These are phyloP conservation scores for Chytridium lagenaria DNA, from an alignment of 371 early-diverging fungal genomes.

Conservation along the genomic window DNA sequence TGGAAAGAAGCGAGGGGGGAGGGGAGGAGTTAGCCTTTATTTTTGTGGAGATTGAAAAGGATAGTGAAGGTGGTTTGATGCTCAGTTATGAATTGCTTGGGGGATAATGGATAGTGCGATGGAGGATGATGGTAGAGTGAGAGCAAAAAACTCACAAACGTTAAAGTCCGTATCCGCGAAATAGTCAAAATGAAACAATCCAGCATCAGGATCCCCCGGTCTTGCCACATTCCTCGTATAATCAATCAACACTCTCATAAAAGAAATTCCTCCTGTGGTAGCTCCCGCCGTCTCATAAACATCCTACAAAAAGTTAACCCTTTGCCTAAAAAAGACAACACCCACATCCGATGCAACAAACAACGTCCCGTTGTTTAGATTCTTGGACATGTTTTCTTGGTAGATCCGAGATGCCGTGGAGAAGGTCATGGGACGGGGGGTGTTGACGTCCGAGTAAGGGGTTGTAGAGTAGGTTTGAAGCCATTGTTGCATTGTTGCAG, in stretches of 20 bases:
- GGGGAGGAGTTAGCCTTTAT: too few relatives aligned
- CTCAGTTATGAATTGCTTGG: too few relatives aligned
- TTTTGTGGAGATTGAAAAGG: too few relatives aligned
- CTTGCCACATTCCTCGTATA: neutral
- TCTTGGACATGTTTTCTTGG: neutral
- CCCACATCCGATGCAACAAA: slow-evolving; percentile 14
- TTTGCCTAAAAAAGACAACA: neutral
- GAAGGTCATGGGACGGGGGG: neutral
- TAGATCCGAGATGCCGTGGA: neutral
- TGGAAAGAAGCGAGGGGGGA: neutral
- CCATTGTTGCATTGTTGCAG: neutral
- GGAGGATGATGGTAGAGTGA: neutral
- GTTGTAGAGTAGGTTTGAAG: neutral
- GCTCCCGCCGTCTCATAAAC: neutral
- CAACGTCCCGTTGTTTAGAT: neutral
- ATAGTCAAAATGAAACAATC: neutral
- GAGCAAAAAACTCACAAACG: neutral
- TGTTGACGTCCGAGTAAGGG: neutral
- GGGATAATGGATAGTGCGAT: too few relatives aligned
- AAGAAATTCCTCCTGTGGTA: neutral
- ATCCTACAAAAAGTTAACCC: too few relatives aligned
- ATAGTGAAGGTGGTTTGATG: too few relatives aligned
- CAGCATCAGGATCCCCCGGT: neutral
- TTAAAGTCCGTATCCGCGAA: neutral
- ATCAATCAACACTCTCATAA: neutral